Base-by-base conservation (phyloP, 1,284 basidiomycete genomes). In the Leucoagaricus sp. region DNA sequence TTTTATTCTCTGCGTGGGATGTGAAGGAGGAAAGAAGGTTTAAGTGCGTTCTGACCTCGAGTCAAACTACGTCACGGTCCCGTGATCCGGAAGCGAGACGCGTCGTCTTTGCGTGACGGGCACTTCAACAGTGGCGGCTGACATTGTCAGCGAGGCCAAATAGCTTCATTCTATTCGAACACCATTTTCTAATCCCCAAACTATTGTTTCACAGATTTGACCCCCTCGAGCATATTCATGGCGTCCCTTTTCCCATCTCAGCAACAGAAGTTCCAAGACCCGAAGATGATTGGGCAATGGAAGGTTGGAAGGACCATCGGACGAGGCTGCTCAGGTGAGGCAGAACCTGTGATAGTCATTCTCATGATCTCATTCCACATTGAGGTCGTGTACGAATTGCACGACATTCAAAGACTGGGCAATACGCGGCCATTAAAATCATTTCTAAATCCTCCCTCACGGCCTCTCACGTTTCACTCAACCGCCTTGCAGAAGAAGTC, bases 391-490 rank as follows among this genome's bases (percentile, higher is more conserved):
- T 99, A 40, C 88, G 93, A 63, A 87, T 98, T 58, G 96, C 94
- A 13, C 82, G 93, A 58, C 94, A 99, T 71, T 82, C 87, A 19
- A 87, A 85, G 67, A 96, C 94, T 0, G 91, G 91, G 12, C 87
- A 96, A 73, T 89, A 90, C 67, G 95, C 96, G 26, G 97, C 96
- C 2, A 87, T 99, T 72, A 99, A 99, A 78, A 98, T 99, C 64
- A 90, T 99, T 29, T 92, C 94, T 34, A 96, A 96, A 72, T 85
- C 84, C 60, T 76, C 89, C 60, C 74, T 93, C 8, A 47, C 58
- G 49, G 80, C 79, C 53, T 90, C 91, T 50, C 80, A 85, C 21
- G 81, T 87, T 70, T 90, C 89, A 54, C 77, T 93, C 63, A 80
- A 83, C 60, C 83, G 87, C 61, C 83, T 89, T 12, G 83, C 80